These are phyloP conservation scores for Diospyros kaki DNA, from an alignment of 148 eudicot species.

Conservation along the genomic window DNA sequence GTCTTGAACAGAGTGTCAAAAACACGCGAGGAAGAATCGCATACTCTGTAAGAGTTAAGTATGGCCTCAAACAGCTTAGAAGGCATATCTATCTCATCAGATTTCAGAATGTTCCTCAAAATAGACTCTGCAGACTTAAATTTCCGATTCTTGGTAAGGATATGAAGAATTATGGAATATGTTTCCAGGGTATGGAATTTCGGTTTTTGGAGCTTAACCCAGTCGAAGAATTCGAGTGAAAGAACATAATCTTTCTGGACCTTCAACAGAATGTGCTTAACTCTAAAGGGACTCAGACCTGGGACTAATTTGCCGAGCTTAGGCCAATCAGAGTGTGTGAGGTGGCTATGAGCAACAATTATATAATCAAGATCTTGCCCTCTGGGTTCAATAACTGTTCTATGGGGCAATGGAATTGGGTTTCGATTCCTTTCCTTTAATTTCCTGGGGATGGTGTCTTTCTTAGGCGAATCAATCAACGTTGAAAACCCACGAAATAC, in stretches of 20 bases:
- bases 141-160: constrained; percentile 55
- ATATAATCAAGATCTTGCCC: constrained; percentile 80
- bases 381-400: constrained; percentile 56
- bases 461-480: constrained; percentile 14
- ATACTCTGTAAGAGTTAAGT: constrained; percentile 56
- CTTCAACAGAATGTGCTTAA: constrained; percentile 73
- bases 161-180: constrained; percentile 58
- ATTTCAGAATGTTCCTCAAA: constrained; percentile 34
- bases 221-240: constrained; percentile 69
- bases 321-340: constrained; percentile 70
- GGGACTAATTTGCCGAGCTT: constrained; percentile 45
- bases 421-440: constrained; percentile 22
- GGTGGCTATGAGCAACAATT: constrained; percentile 77
- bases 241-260: constrained; percentile 59
- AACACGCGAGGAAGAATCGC: constrained; percentile 70
- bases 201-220: constrained; percentile 53
- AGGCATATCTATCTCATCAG: neutral
- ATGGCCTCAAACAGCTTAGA: constrained; percentile 37
- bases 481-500: constrained; percentile 23
- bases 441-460: constrained; percentile 11
- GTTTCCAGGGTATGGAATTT: constrained; percentile 53
- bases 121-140: constrained; percentile 63
- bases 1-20: constrained; percentile 69
- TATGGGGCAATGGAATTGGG: constrained; percentile 65
- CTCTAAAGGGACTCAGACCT: constrained; percentile 45